Evolutionary conservation across 257 asterid species (phyloP).

Genomic region (Nicotiana benthamiana): DNA sequence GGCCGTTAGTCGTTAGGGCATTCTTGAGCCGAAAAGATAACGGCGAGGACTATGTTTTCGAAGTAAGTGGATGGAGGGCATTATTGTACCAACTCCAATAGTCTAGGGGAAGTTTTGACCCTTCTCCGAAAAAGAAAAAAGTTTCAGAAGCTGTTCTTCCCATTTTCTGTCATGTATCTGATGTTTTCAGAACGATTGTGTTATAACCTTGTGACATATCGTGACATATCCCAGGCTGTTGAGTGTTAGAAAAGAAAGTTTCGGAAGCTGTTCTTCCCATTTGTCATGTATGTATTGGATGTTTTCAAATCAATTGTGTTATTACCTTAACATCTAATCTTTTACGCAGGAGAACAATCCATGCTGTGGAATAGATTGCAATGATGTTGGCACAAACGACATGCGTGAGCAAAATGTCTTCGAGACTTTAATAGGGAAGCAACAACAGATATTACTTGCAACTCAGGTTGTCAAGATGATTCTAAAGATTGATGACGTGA

Average conservation of each 20-base stretch:
- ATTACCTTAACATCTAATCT: background rate
- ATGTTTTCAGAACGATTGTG: too few relatives aligned
- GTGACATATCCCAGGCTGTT: too few relatives aligned
- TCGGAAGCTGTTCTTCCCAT: background rate
- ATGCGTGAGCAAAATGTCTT: slow-evolving; percentile 85
- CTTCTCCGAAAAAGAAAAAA: too few relatives aligned
- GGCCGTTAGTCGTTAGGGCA: too few relatives aligned
- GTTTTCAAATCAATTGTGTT: background rate
- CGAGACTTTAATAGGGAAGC: slow-evolving; percentile 81
- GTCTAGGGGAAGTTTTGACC: too few relatives aligned
- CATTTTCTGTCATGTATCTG: too few relatives aligned
- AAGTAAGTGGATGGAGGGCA: too few relatives aligned
- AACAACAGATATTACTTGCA: slow-evolving; percentile 79
- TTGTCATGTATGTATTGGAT: background rate
- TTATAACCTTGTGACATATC: too few relatives aligned
- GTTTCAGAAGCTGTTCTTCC: too few relatives aligned
- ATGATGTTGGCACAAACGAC: slow-evolving; percentile 75
- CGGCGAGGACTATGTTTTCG: too few relatives aligned
- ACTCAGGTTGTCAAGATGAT: slow-evolving; percentile 92
- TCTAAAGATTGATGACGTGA: slow-evolving; percentile 77
- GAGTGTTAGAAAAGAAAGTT: background rate
- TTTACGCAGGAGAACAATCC: slow-evolving; percentile 60
- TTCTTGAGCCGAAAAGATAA: too few relatives aligned
- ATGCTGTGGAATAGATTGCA: slow-evolving; percentile 77
- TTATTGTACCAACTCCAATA: too few relatives aligned